These are phyloP conservation scores for Gynochthodes officinalis DNA, from an alignment of 257 asterid species.

Conservation along the genomic window DNA sequence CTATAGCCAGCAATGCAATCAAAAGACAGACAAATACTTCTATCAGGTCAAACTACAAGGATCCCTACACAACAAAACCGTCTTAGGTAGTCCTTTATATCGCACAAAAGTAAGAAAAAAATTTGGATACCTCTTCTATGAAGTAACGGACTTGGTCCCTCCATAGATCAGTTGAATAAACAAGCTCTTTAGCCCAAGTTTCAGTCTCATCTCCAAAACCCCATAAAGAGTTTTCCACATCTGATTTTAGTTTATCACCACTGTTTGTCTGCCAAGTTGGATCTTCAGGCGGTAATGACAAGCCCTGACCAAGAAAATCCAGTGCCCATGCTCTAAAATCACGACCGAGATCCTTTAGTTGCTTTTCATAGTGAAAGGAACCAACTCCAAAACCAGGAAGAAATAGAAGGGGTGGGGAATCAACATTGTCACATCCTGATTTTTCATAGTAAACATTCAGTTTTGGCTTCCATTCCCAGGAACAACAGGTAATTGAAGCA, in stretches of 20 bases:
- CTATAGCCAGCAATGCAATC: neutral
- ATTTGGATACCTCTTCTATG: conserved; percentile 63
- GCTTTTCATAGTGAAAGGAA: conserved; percentile 90
- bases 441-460: conserved; percentile 71
- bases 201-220: conserved; percentile 89
- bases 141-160: conserved; percentile 76
- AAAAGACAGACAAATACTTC: neutral
- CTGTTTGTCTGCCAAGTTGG: conserved; percentile 49
- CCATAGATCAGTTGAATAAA: conserved; percentile 86
- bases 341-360: conserved; percentile 86
- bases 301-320: conserved; percentile 92
- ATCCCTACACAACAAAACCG: neutral
- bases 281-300: conserved; percentile 77
- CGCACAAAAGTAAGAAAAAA: neutral
- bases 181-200: conserved; percentile 83
- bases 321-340: conserved; percentile 73
- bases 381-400: conserved; percentile 98
- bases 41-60: neutral
- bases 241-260: conserved; percentile 28
- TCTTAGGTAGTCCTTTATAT: neutral
- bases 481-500: conserved; percentile 55
- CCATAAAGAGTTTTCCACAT: conserved; percentile 49
- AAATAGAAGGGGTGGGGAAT: conserved; percentile 72
- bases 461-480: conserved; percentile 91
- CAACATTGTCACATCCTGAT: conserved; percentile 68